Conservation (phyloP, 2,329 filamentous ascomycete genomes). For the Thielaviopsis euricoi region DNA sequence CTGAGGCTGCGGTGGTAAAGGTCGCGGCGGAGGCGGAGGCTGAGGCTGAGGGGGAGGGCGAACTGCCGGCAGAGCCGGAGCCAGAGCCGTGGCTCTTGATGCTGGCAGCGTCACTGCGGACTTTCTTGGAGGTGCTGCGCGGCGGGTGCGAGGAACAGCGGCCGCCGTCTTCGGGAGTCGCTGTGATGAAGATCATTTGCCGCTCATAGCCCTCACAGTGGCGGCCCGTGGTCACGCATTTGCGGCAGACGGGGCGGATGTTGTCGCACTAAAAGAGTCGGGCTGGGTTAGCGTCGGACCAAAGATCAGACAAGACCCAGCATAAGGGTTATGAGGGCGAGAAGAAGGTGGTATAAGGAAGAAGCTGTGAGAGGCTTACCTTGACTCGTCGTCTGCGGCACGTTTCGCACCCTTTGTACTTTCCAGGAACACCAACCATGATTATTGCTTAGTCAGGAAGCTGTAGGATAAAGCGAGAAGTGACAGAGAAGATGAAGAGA, state of each 20-base stretch:
- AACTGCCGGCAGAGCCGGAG: constrained; percentile 12
- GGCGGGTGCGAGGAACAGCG: constrained; percentile 40
- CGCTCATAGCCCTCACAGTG: constrained; percentile 46
- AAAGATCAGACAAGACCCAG: background rate
- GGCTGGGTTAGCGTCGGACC: background rate
- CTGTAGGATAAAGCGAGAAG: background rate
- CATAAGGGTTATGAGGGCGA: background rate
- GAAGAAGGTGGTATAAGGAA: too few species aligned
- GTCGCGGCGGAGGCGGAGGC: constrained; percentile 2
- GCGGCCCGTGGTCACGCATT: constrained; percentile 40
- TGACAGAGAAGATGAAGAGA: background rate
- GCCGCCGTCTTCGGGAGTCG: constrained; percentile 36
- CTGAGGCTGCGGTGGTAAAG: background rate
- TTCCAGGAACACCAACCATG: constrained; percentile 47
- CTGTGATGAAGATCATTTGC: constrained; percentile 46
- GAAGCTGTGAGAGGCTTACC: too few species aligned
- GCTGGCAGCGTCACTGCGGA: constrained; percentile 10
- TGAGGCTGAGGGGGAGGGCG: background rate
- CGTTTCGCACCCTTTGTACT: constrained; percentile 48
- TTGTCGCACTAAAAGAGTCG: constrained; percentile 37
- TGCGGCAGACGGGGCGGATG: constrained; percentile 40
- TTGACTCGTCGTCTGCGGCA: constrained; percentile 42
- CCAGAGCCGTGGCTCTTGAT: constrained; percentile 18
- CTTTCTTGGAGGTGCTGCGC: constrained; percentile 21
- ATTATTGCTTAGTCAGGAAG: constrained; percentile 9